Evolutionary conservation across 2,329 filamentous ascomycete genomes (phyloP).

Genomic region (Camptophora hylomeconis): DNA sequence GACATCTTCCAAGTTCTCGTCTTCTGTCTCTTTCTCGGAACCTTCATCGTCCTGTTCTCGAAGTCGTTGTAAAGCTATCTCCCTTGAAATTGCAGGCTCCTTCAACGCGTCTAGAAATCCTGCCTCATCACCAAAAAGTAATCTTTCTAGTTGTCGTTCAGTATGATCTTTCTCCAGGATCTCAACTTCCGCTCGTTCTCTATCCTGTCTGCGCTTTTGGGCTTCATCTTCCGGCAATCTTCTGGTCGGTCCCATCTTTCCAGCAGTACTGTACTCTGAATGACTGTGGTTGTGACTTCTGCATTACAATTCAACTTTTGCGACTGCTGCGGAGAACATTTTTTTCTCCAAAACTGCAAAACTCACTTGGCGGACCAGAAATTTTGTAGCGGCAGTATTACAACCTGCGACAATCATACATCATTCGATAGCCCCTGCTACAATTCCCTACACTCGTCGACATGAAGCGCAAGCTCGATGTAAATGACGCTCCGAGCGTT

Average conservation of each 20-base stretch:
- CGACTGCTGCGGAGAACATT: too few relatives aligned
- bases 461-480: constrained; percentile 40
- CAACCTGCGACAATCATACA: too few relatives aligned
- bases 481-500: constrained; percentile 32
- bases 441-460: too few relatives aligned
- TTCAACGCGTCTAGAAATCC: constrained; percentile 68
- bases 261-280: too few relatives aligned
- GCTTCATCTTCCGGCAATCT: constrained; percentile 3
- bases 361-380: too few relatives aligned
- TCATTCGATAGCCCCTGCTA: too few relatives aligned
- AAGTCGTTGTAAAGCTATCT: constrained; percentile 19
- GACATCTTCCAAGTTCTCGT: constrained; percentile 45
- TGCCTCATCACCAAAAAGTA: constrained; percentile 79
- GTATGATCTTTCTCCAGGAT: constrained; percentile 60
- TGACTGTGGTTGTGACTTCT: too few relatives aligned
- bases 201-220: constrained; percentile 7
- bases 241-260: constrained; percentile 5
- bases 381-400: too few relatives aligned
- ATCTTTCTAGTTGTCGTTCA: constrained; percentile 72
- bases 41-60: constrained; percentile 20
- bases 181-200: too few relatives aligned
- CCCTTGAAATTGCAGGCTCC: constrained; percentile 35
- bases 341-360: too few relatives aligned
- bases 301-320: too few relatives aligned
- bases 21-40: constrained; percentile 33